Conservation (phyloP, 192 early-diverging fungal genomes). For the Lunasporangiospora selenospora region DNA sequence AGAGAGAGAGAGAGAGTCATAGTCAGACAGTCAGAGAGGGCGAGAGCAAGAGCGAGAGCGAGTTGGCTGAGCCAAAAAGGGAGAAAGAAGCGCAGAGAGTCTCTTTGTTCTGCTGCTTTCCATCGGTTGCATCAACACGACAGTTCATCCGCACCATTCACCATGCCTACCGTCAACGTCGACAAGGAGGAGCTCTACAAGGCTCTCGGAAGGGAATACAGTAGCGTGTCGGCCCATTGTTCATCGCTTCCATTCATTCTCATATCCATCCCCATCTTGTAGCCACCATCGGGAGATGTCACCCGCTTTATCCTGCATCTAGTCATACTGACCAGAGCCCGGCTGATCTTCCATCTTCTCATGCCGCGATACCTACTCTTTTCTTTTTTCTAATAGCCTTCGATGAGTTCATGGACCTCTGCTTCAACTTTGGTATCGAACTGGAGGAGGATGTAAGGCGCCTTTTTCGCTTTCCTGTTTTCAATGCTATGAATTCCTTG, state of each 20-base stretch:
- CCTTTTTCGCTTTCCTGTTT: too few relatives aligned
- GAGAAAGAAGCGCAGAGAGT: neutral
- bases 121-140: neutral
- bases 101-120: neutral
- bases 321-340: too few relatives aligned
- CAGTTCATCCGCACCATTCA: constrained; percentile 5
- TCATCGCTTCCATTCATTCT: too few relatives aligned
- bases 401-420: constrained; percentile 95
- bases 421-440: constrained; percentile 99
- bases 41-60: neutral
- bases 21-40: too few relatives aligned
- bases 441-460: constrained; percentile 91
- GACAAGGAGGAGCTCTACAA: constrained; percentile 89
- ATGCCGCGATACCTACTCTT: too few relatives aligned
- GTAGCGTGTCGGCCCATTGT: constrained; percentile 53
- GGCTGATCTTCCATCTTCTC: too few relatives aligned
- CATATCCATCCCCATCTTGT: too few relatives aligned
- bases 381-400: constrained; percentile 53
- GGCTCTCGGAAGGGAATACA: constrained; percentile 80
- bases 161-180: constrained; percentile 96
- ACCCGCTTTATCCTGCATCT: too few relatives aligned
- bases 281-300: too few relatives aligned
- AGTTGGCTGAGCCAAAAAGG: neutral
- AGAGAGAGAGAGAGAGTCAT: too few relatives aligned
- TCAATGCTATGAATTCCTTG: too few relatives aligned